A percentile compares a stretch with the other conserved stretches of the same genome.
phyloP scores from a whole-genome alignment of 2,329 filamentous ascomycete genomes.

The Colletotrichum truncatum region DNA sequence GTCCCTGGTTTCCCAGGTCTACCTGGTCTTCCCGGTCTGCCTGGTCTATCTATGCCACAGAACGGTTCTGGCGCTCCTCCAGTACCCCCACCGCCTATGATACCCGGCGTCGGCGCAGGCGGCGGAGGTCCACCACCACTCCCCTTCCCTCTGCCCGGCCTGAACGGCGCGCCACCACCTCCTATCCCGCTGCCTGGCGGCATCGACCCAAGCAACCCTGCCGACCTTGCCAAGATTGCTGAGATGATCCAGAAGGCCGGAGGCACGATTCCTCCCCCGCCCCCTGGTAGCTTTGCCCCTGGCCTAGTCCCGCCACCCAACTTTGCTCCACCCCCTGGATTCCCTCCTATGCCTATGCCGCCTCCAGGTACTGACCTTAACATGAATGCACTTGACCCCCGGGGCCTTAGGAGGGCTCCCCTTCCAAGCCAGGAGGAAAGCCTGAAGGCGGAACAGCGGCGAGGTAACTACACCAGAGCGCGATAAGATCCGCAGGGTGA shows the following conservation, averaged over 20 bases:
- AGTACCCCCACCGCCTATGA: slow-evolving; percentile 46
- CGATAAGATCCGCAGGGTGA: slow-evolving; percentile 13
- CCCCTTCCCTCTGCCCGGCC: slow-evolving; percentile 61
- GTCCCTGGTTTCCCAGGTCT: slow-evolving; percentile 64
- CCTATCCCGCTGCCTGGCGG: slow-evolving; percentile 57
- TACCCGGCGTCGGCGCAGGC: slow-evolving; percentile 60
- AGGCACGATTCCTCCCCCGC: slow-evolving; percentile 65
- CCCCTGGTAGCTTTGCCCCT: slow-evolving; percentile 51
- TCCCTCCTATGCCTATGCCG: slow-evolving; percentile 43
- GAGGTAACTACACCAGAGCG: slow-evolving; percentile 66
- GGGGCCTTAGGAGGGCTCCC: slow-evolving; percentile 69
- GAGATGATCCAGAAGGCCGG: slow-evolving; percentile 74
- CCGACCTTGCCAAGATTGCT: slow-evolving; percentile 68
- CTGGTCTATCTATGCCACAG: slow-evolving; percentile 51
- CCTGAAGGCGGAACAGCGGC: slow-evolving; percentile 78
- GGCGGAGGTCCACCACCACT: slow-evolving; percentile 55
- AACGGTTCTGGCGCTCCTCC: slow-evolving; percentile 40
- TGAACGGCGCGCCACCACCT: slow-evolving; percentile 55
- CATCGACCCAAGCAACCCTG: slow-evolving; percentile 67
- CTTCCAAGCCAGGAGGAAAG: slow-evolving; percentile 88
- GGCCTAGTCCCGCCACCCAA: slow-evolving; percentile 56
- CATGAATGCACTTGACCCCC: slow-evolving; percentile 39
- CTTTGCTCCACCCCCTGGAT: slow-evolving; percentile 51
- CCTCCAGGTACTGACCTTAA: slow-evolving; percentile 40
- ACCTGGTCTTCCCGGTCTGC: slow-evolving; percentile 57